phyloP scores from a whole-genome alignment of 2,329 filamentous ascomycete species.

The Aspergillus alliaceus region DNA sequence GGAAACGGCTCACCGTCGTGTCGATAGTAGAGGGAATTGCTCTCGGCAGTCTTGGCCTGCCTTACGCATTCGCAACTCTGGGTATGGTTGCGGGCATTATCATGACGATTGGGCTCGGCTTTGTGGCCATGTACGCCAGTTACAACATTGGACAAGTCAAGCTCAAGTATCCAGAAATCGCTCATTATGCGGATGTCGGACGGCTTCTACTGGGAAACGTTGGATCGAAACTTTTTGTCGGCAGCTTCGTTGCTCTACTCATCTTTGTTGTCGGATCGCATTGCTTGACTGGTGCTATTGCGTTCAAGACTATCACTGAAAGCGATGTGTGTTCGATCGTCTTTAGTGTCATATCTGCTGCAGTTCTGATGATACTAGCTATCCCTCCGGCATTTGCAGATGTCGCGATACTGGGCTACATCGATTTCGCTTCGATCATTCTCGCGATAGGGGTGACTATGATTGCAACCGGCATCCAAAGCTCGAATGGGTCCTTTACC shows the following conservation, averaged over 20 bases:
- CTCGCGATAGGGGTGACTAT: constrained; percentile 33
- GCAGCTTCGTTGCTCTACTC: constrained; percentile 44
- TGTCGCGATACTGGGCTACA: constrained; percentile 33
- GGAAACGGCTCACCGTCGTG: constrained; percentile 51
- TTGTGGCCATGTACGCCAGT: constrained; percentile 43
- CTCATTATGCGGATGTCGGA: constrained; percentile 47
- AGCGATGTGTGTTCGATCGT: constrained; percentile 35
- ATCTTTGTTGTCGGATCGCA: constrained; percentile 46
- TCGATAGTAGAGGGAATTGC: constrained; percentile 52
- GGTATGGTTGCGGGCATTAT: constrained; percentile 48
- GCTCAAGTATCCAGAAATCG: constrained; percentile 35
- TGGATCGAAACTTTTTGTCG: constrained; percentile 40
- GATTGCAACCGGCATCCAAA: constrained; percentile 30
- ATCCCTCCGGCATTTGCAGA: constrained; percentile 34
- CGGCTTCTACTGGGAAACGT: constrained; percentile 41
- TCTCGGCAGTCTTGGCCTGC: constrained; percentile 46
- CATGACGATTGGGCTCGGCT: constrained; percentile 37
- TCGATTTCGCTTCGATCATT: constrained; percentile 35
- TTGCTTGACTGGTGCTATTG: constrained; percentile 48
- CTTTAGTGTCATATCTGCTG: constrained; percentile 44
- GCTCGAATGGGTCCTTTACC: constrained; percentile 13
- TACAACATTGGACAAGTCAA: constrained; percentile 42
- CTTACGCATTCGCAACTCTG: constrained; percentile 44
- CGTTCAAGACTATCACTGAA: constrained; percentile 42
- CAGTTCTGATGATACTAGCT: constrained; percentile 29